These are phyloP conservation scores for Penicillium brasilianum DNA, from an alignment of 2,329 filamentous ascomycete species.

Conservation along the genomic window DNA sequence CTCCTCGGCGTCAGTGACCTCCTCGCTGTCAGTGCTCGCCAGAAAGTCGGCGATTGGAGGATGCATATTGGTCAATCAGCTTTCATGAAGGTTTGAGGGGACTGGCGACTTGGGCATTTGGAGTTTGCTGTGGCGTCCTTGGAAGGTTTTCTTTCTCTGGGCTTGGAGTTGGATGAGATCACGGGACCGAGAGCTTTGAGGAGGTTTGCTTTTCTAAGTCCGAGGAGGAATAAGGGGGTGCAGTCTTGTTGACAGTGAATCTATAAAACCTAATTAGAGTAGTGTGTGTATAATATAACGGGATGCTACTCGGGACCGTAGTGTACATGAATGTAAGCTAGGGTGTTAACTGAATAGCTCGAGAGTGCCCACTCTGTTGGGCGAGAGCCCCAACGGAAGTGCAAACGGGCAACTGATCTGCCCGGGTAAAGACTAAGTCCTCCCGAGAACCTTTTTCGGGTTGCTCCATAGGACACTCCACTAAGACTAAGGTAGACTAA, in stretches of 20 bases:
- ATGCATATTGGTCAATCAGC: slow-evolving; percentile 3
- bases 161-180: not conserved
- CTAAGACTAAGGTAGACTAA: no score
- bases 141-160: not conserved
- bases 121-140: not conserved
- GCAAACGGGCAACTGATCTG: slow-evolving; percentile 26
- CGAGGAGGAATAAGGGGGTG: no score
- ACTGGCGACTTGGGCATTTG: not conserved
- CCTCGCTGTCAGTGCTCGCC: slow-evolving; percentile 45
- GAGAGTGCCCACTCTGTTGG: slow-evolving; percentile 27
- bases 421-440: slow-evolving; percentile 15
- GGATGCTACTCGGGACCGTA: not conserved
- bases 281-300: not conserved
- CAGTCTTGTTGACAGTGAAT: no score
- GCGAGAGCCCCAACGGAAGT: slow-evolving; percentile 36
- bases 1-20: slow-evolving; percentile 65
- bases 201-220: not conserved
- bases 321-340: no score
- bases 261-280: no score
- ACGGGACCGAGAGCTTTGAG: not conserved
- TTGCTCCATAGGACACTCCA: not conserved
- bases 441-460: not conserved
- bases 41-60: slow-evolving; percentile 42
- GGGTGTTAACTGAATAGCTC: no score
- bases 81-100: not conserved